phyloP scores from a whole-genome alignment of 2,329 filamentous ascomycete genomes.

The Trichoderma cornu-damae region DNA sequence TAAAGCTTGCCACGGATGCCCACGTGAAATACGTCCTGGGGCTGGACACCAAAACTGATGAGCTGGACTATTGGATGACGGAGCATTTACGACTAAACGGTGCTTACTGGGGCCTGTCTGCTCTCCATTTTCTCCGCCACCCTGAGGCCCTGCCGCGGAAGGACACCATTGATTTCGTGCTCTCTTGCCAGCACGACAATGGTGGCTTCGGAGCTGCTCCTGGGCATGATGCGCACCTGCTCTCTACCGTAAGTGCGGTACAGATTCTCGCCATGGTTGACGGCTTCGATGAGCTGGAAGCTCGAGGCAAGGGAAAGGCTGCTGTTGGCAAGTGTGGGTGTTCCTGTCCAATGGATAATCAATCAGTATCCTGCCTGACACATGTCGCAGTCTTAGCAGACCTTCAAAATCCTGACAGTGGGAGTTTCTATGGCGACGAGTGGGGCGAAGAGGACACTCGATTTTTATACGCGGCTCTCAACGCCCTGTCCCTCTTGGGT shows the following conservation, averaged over 20 bases:
- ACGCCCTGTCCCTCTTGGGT: slow-evolving; percentile 78
- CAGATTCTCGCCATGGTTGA: slow-evolving; percentile 87
- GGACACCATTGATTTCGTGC: slow-evolving; percentile 84
- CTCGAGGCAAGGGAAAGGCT: slow-evolving; percentile 56
- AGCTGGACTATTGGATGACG: slow-evolving; percentile 96
- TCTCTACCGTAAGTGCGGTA: slow-evolving; percentile 91
- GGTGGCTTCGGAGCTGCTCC: slow-evolving; percentile 94
- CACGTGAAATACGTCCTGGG: slow-evolving; percentile 93
- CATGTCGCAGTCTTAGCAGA: slow-evolving; percentile 61
- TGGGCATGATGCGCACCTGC: slow-evolving; percentile 90
- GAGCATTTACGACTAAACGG: slow-evolving; percentile 94
- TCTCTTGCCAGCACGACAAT: slow-evolving; percentile 83
- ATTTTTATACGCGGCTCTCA: slow-evolving; percentile 86
- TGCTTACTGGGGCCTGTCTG: slow-evolving; percentile 91
- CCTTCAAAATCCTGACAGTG: slow-evolving; percentile 74
- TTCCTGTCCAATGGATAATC: slow-evolving; percentile 18
- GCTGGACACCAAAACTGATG: slow-evolving; percentile 85
- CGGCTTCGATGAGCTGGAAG: slow-evolving; percentile 77
- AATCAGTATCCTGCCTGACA: slow-evolving; percentile 3
- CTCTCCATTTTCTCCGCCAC: slow-evolving; percentile 75
- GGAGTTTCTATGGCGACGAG: slow-evolving; percentile 88
- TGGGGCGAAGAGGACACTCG: slow-evolving; percentile 96
- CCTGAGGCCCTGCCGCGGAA: slow-evolving; percentile 76
- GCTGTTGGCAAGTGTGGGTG: slow-evolving; percentile 74
- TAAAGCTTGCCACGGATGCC: slow-evolving; percentile 46